These are phyloP conservation scores for Erysimum pusillum DNA, from an alignment of 441 rosid genomes.

Conservation along the genomic window DNA sequence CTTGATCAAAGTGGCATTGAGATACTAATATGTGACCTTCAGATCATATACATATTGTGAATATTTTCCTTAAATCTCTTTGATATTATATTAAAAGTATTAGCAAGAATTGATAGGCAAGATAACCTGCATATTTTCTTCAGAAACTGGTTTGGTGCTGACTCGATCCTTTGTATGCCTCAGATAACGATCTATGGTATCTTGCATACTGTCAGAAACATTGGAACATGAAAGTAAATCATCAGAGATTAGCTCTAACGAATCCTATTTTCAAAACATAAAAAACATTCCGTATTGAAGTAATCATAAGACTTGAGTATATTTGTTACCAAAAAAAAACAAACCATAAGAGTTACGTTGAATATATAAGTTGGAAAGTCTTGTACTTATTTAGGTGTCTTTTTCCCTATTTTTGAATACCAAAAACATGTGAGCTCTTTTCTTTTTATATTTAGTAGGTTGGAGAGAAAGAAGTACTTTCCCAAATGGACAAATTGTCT, in stretches of 20 bases:
- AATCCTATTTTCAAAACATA: background rate
- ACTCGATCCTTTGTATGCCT: constrained; percentile 70
- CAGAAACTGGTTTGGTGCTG: constrained; percentile 55
- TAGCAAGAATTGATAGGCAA: constrained; percentile 5
- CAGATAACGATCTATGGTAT: constrained; percentile 72
- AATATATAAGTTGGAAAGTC: constrained; percentile 6
- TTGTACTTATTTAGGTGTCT: background rate
- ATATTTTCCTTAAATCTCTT: background rate
- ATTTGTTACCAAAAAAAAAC: no score
- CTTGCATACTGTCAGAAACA: constrained; percentile 72
- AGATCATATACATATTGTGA: background rate
- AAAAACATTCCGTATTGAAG: background rate
- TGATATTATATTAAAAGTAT: background rate
- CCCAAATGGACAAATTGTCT: constrained; percentile 25
- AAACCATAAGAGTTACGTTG: background rate
- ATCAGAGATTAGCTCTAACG: background rate
- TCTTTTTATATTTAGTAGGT: constrained; percentile 21
- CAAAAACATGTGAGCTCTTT: constrained; percentile 35
- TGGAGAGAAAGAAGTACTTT: constrained; percentile 31
- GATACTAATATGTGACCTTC: background rate
- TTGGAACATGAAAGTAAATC: constrained; percentile 11
- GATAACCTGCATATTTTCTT: constrained; percentile 75
- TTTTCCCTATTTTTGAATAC: background rate
- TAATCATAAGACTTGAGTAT: constrained; percentile 7
- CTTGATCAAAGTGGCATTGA: constrained; percentile 5